phyloP scores from a whole-genome alignment of 345 rosid genomes.

The Gossypium turneri region DNA sequence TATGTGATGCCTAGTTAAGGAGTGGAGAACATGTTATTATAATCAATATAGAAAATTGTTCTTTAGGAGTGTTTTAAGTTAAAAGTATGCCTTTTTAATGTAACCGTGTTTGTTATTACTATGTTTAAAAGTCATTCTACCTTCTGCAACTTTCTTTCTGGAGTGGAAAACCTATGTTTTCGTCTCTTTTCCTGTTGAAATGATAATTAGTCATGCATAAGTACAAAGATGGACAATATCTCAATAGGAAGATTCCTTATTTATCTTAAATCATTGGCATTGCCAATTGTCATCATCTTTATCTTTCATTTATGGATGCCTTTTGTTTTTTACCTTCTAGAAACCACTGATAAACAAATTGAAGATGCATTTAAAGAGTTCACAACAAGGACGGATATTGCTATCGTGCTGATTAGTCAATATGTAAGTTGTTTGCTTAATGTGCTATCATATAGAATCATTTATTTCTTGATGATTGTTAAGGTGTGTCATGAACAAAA shows the following conservation, averaged over 20 bases:
- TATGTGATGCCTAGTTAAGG: not conserved
- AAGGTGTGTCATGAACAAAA: slow-evolving; percentile 1
- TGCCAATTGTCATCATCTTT: not conserved
- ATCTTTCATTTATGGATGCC: not conserved
- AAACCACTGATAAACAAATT: slow-evolving; percentile 71
- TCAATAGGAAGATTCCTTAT: not conserved
- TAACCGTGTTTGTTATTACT: not conserved
- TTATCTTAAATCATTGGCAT: not conserved
- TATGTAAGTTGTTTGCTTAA: slow-evolving; percentile 51
- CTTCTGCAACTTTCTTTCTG: not conserved
- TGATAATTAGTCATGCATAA: not conserved
- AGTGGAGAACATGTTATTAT: no score
- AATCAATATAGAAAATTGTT: no score
- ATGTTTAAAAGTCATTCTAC: not conserved
- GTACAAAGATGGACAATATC: not conserved
- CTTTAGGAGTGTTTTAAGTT: not conserved
- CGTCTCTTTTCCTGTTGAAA: not conserved
- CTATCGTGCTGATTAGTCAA: slow-evolving; percentile 20
- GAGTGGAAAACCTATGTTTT: not conserved
- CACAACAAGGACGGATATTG: slow-evolving; percentile 66
- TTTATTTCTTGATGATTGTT: not conserved
- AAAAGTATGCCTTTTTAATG: not conserved
- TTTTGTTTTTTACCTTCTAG: slow-evolving; percentile 29
- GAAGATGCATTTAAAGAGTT: slow-evolving; percentile 89
- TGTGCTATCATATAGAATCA: not conserved